These are phyloP conservation scores for Kluyveromyces sp. DNA, from an alignment of 1,139 yeast genomes.

Conservation along the genomic window DNA sequence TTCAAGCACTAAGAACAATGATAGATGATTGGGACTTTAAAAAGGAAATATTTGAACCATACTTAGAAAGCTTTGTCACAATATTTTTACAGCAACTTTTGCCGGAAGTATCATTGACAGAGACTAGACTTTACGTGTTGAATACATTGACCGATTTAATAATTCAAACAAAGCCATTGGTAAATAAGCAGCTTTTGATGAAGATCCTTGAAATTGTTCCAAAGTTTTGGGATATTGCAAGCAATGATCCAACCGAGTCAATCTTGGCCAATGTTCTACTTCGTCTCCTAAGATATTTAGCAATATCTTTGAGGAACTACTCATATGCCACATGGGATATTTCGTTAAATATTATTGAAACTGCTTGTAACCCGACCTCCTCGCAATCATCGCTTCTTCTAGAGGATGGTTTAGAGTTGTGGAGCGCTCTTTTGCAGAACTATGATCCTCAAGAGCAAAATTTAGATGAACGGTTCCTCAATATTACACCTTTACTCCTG, in stretches of 20 bases:
- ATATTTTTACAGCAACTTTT: conserved; percentile 41
- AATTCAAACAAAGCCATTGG: conserved; percentile 55
- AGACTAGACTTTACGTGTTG: conserved; percentile 64
- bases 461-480: conserved; percentile 22
- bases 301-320: conserved; percentile 54
- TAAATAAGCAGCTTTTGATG: conserved; percentile 43
- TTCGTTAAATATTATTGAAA: conserved; percentile 56
- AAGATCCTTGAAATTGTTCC: conserved; percentile 60
- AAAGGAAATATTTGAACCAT: conserved; percentile 60
- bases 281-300: conserved; percentile 59
- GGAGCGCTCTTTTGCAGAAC: conserved; percentile 66
- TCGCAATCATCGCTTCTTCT: conserved; percentile 55
- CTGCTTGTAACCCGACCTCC: conserved; percentile 57
- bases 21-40: conserved; percentile 86
- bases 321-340: conserved; percentile 55
- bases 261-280: conserved; percentile 65
- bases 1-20: conserved; percentile 60
- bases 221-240: conserved; percentile 59
- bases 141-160: conserved; percentile 59
- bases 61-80: conserved; percentile 44
- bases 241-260: conserved; percentile 47
- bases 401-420: conserved; percentile 85
- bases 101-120: conserved; percentile 48
- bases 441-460: conserved; percentile 23
- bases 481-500: conserved; percentile 30